phyloP scores from a whole-genome alignment of 2,329 filamentous ascomycete species.

The Passalora sequoiae region DNA sequence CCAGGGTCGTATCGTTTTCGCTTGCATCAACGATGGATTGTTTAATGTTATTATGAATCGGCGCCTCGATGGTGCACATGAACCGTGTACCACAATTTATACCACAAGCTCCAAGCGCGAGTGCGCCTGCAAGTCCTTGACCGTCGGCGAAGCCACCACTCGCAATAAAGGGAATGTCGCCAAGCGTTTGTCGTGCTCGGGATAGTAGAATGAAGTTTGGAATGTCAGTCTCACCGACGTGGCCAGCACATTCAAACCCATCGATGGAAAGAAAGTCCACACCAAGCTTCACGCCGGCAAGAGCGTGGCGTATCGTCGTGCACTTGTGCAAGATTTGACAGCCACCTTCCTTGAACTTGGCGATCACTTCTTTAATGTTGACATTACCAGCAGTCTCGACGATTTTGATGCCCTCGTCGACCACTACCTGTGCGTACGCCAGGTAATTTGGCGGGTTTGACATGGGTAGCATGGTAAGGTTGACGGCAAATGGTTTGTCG shows the following conservation, averaged over 20 bases:
- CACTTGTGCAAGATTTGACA: constrained; percentile 88
- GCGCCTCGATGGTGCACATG: constrained; percentile 85
- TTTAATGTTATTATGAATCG: constrained; percentile 89
- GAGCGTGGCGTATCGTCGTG: constrained; percentile 90
- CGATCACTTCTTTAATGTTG: constrained; percentile 79
- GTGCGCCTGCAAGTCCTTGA: constrained; percentile 79
- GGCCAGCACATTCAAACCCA: constrained; percentile 90
- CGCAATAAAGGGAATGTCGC: constrained; percentile 84
- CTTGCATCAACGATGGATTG: constrained; percentile 78
- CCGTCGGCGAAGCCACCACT: constrained; percentile 92
- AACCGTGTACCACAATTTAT: constrained; percentile 98
- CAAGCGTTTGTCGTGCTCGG: constrained; percentile 74
- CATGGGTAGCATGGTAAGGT: constrained; percentile 85
- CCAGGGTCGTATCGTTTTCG: constrained; percentile 82
- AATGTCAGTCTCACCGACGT: constrained; percentile 79
- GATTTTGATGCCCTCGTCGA: constrained; percentile 83
- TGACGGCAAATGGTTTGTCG: constrained; percentile 76
- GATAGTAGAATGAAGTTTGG: constrained; percentile 83
- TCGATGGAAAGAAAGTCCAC: constrained; percentile 95
- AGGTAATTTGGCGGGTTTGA: constrained; percentile 84
- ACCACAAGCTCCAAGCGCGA: constrained; percentile 81
- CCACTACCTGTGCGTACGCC: constrained; percentile 82
- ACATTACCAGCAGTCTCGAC: constrained; percentile 92
- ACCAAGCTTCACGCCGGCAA: constrained; percentile 76
- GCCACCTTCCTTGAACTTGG: constrained; percentile 72